Evolutionary conservation across 23 red algal genomes (phyloP), one percentile per base, ranked within the genome.

Genomic region (Gracilaria caudata): DNA sequence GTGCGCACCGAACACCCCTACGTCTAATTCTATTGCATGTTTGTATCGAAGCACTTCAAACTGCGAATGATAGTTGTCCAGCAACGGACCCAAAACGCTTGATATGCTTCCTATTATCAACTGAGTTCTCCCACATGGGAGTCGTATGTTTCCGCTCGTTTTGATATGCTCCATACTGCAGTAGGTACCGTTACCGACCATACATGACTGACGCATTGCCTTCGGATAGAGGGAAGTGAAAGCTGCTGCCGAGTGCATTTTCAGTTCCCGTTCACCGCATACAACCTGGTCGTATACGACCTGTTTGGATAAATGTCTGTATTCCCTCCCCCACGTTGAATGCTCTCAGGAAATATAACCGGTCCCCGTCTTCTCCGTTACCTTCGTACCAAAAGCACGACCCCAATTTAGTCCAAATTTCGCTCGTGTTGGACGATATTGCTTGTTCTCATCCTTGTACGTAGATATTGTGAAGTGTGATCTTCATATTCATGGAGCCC

Each of bases 51-150:
- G 77, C 54, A 64, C 58, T 20, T 53, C 51, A 34, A 81, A 81
- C 33, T 59, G 54, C 21, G 77, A 81, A 24, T 81, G 77, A 44
- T 81, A 81, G 51, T 59, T 63, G 17, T 81, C 77, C 2, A 81
- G 30, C 30, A 59, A 41, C 21, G 77, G 77, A 33, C 77, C 77
- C 2, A 81, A 30, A 41, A 81, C 70, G n/a, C 70, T 30, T 0
- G 70, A 75, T 47, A 75, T 47, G 8, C 70, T 20, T 21, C n/a
- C 70, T 21, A 75, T 47, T 49, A 75, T 75, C 70, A 75, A 47
- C n/a, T 75, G 70, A 1, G 70, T 75, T 36, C 13, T 66, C 36
- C 61, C 61, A 16, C 61, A 35, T 30, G 61, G 61, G 29, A 66
- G 30, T 8, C 29, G 14, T 33, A 66, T 36, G 23, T 4, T 36